Percentiles rank a stretch among this genome's conserved stretches.
Evolutionary conservation across 2,329 filamentous ascomycete species (phyloP).

Genomic region (Sclerotinia subarctica): DNA sequence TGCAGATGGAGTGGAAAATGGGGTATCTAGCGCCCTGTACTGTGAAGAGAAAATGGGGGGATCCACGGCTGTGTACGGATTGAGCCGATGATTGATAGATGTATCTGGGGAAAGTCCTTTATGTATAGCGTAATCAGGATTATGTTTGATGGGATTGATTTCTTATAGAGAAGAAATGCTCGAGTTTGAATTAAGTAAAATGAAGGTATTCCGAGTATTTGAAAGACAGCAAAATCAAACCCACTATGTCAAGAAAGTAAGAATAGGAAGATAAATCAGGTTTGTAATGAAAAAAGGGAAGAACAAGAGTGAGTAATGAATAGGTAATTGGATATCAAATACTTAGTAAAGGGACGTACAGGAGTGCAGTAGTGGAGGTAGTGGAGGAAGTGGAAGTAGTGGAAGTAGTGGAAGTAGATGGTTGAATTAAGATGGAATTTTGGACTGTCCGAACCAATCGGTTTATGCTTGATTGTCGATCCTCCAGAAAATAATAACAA

Average conservation of each 20-base stretch:
- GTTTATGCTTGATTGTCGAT: too few species aligned
- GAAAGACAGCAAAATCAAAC: background rate
- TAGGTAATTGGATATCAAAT: too few species aligned
- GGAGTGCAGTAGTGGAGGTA: too few species aligned
- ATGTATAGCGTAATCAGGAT: background rate
- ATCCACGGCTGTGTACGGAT: slow-evolving; percentile 5
- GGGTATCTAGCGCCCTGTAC: slow-evolving; percentile 11
- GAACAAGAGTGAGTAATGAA: background rate
- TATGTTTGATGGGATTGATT: too few species aligned
- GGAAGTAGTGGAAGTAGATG: too few species aligned
- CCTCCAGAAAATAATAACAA: too few species aligned
- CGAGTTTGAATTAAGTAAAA: background rate
- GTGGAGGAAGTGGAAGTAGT: too few species aligned
- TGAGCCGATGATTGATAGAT: background rate
- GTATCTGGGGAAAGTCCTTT: slow-evolving; percentile 6
- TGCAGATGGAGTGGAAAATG: slow-evolving; percentile 5
- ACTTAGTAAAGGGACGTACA: too few species aligned
- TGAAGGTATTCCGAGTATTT: slow-evolving; percentile 2
- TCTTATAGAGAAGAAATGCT: background rate
- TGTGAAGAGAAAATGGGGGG: background rate
- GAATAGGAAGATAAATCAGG: background rate
- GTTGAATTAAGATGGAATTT: too few species aligned
- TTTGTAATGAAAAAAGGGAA: background rate
- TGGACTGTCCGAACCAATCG: too few species aligned
- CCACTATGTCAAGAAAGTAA: background rate